Conservation (phyloP, 225 moss, liverwort and hornwort species). For the Bryoerythrophyllum caledonicum region DNA sequence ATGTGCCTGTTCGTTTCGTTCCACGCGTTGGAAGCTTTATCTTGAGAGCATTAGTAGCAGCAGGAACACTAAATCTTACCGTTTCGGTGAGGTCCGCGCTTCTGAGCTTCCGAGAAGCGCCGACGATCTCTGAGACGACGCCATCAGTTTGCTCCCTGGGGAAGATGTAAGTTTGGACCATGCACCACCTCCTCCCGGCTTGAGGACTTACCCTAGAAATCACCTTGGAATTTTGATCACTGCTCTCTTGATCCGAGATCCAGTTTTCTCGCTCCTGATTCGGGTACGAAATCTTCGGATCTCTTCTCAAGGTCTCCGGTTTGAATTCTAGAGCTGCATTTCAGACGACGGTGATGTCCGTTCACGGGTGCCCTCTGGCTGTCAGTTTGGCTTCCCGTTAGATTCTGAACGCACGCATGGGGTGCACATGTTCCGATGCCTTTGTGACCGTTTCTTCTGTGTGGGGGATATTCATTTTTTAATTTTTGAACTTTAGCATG, state of each 20-base stretch:
- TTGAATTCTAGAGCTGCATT: not conserved
- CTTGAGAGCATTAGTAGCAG: slow-evolving; percentile 7
- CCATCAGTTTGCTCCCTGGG: not conserved
- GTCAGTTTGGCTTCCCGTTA: not conserved
- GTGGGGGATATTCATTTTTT: not conserved
- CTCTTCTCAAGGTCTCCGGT: not conserved
- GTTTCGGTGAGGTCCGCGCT: slow-evolving; percentile 11
- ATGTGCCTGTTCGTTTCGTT: slow-evolving; percentile 21
- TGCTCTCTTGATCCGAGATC: not conserved
- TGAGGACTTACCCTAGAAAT: slow-evolving; percentile 11
- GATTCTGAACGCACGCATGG: not conserved
- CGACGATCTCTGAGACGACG: slow-evolving; percentile 8
- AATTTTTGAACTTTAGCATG: not conserved
- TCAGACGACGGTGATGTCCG: not conserved
- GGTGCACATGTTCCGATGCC: not conserved
- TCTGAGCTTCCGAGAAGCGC: slow-evolving; percentile 2
- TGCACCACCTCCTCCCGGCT: slow-evolving; percentile 5
- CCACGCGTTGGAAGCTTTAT: slow-evolving; percentile 18
- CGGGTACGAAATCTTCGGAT: not conserved
- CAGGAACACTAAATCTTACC: not conserved
- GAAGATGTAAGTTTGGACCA: slow-evolving; percentile 23
- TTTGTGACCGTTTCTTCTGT: slow-evolving; percentile 4
- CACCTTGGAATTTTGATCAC: not conserved
- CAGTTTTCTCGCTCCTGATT: not conserved
- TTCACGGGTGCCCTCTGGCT: not conserved